A percentile compares a stretch with the other conserved stretches of the same genome.
Evolutionary conservation across 345 rosid species (phyloP).

Genomic region (Chamaenerion angustifolium): DNA sequence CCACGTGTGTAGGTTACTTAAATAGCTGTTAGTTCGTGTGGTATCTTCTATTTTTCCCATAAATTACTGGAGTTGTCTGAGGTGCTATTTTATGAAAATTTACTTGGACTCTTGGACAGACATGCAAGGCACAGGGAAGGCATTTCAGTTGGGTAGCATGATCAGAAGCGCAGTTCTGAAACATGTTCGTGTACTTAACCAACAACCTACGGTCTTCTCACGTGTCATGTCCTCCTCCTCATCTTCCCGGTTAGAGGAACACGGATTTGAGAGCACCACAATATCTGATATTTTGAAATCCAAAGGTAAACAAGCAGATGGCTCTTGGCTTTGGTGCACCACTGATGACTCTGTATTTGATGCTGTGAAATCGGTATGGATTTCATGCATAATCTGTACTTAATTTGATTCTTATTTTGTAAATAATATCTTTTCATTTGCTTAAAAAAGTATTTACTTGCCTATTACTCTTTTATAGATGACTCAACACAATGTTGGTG

Average conservation of each 20-base stretch:
- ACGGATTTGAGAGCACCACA: conserved; percentile 84
- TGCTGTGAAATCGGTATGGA: conserved; percentile 84
- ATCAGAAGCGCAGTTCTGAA: conserved; percentile 41
- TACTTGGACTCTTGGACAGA: too few species aligned
- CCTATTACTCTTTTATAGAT: conserved; percentile 29
- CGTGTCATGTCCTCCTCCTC: conserved; percentile 38
- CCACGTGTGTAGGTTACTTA: too few species aligned
- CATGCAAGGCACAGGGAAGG: too few species aligned
- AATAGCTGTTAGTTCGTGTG: too few species aligned
- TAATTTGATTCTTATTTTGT: background rate
- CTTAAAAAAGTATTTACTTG: background rate
- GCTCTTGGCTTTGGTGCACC: conserved; percentile 99
- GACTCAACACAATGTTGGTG: conserved; percentile 98
- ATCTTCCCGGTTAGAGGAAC: conserved; percentile 72
- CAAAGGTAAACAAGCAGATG: conserved; percentile 87
- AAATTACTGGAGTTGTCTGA: too few species aligned
- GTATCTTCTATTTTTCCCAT: too few species aligned
- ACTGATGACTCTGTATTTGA: conserved; percentile 79
- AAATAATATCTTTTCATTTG: background rate
- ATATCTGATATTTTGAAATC: conserved; percentile 63
- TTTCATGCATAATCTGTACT: background rate
- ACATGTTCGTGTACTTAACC: conserved; percentile 47
- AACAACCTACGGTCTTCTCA: conserved; percentile 28
- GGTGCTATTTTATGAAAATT: too few species aligned
- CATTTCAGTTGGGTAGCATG: conserved; percentile 23